A percentile compares a stretch with the other conserved stretches of the same genome.
phyloP scores from a whole-genome alignment of 306 rosid genomes.

The Acacia acuminata region DNA sequence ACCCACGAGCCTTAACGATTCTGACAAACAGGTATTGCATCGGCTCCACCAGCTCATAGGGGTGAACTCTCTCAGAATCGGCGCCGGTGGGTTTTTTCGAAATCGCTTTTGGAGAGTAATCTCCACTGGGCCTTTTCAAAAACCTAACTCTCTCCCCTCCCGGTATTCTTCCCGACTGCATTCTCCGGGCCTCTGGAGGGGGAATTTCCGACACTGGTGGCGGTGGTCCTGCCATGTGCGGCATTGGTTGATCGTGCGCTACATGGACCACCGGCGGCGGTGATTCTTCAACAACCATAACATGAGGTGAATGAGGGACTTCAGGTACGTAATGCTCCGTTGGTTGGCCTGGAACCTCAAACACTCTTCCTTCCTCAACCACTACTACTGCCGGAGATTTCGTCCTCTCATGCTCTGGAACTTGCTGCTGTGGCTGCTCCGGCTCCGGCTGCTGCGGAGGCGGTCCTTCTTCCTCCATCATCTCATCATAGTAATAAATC shows the following conservation, averaged over 20 bases:
- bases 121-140: slow-evolving; percentile 59
- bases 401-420: slow-evolving; percentile 46
- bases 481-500: slow-evolving; percentile 68
- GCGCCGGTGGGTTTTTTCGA: slow-evolving; percentile 34
- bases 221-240: slow-evolving; percentile 36
- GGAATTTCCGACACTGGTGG: slow-evolving; percentile 40
- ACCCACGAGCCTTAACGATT: slow-evolving; percentile 76
- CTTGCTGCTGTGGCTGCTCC: slow-evolving; percentile 22
- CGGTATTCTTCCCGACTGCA: slow-evolving; percentile 54
- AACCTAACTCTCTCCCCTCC: slow-evolving; percentile 61
- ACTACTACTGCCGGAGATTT: slow-evolving; percentile 25
- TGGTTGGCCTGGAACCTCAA: slow-evolving; percentile 41
- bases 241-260: slow-evolving; percentile 41
- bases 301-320: slow-evolving; percentile 53
- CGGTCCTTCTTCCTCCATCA: slow-evolving; percentile 41
- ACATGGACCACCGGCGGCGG: slow-evolving; percentile 62
- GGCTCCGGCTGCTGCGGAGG: slow-evolving; percentile 28
- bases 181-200: slow-evolving; percentile 62
- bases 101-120: slow-evolving; percentile 69
- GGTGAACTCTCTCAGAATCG: slow-evolving; percentile 64
- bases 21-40: slow-evolving; percentile 80
- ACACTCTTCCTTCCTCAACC: slow-evolving; percentile 57
- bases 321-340: slow-evolving; percentile 38
- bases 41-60: slow-evolving; percentile 81
- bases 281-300: slow-evolving; percentile 54